These are phyloP conservation scores for Mucor velutinosus DNA, from an alignment of 371 early-diverging fungal genomes.

Conservation along the genomic window DNA sequence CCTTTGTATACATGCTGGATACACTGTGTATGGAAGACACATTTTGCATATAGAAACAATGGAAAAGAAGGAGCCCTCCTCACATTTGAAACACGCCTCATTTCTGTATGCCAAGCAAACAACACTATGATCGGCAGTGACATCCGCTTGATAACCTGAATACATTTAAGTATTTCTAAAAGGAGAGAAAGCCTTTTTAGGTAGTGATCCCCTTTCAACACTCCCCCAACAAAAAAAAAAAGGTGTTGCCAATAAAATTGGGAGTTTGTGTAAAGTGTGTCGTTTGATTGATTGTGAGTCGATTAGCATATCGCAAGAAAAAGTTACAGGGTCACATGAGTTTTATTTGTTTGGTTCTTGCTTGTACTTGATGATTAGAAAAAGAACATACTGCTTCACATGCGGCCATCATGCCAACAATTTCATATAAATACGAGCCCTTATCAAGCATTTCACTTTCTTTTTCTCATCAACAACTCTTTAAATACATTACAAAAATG, in stretches of 20 bases:
- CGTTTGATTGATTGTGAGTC: constrained; percentile 5
- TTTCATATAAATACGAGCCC: constrained; percentile 15
- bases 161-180: constrained; percentile 8
- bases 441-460: background rate
- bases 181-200: constrained; percentile 13
- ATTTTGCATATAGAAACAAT: background rate
- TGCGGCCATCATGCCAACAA: background rate
- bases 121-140: background rate
- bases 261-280: background rate
- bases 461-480: background rate
- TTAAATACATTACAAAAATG: constrained; percentile 8
- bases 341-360: background rate
- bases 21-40: background rate
- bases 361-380: too few relatives aligned
- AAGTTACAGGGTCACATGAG: constrained; percentile 16
- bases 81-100: background rate
- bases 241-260: constrained; percentile 12
- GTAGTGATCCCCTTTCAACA: constrained; percentile 2
- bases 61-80: background rate
- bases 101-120: background rate
- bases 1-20: background rate
- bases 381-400: constrained; percentile 14
- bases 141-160: background rate
- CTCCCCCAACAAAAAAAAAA: constrained; percentile 13
- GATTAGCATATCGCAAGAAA: background rate